phyloP scores from a whole-genome alignment of 495 filamentous ascomycete species.

The Penicillium herquei region DNA sequence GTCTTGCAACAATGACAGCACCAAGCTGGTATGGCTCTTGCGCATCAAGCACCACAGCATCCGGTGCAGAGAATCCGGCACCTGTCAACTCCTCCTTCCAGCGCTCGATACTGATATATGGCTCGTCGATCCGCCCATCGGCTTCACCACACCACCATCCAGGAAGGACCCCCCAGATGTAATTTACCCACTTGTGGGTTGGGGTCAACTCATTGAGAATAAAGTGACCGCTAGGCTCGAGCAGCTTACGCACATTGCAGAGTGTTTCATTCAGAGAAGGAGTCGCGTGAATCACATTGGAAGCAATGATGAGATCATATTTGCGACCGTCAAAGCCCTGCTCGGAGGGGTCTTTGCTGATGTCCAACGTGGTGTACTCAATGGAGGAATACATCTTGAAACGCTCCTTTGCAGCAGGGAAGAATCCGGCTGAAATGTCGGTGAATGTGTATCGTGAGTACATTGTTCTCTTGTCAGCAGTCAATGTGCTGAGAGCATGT shows the following conservation, averaged over 20 bases:
- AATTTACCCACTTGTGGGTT: constrained; percentile 4
- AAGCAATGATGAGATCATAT: constrained; percentile 55
- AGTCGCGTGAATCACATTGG: constrained; percentile 55
- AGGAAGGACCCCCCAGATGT: constrained; percentile 22
- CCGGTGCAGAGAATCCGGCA: constrained; percentile 32
- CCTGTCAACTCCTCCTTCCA: constrained; percentile 31
- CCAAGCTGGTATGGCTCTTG: constrained; percentile 31
- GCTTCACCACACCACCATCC: constrained; percentile 41
- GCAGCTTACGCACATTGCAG: constrained; percentile 33
- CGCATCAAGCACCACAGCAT: constrained; percentile 29
- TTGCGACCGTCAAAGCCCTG: constrained; percentile 45
- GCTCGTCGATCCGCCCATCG: constrained; percentile 23
- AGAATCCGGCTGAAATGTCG: constrained; percentile 49
- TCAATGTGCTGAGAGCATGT: constrained; percentile 29
- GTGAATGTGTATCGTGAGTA: constrained; percentile 35
- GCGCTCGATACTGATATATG: constrained; percentile 22
- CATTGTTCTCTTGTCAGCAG: background rate
- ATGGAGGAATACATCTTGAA: constrained; percentile 14
- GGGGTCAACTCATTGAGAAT: constrained; percentile 24
- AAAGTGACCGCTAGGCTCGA: constrained; percentile 22
- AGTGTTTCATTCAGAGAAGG: constrained; percentile 35
- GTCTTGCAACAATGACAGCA: constrained; percentile 30
- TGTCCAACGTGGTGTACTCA: constrained; percentile 27
- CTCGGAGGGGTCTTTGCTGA: constrained; percentile 41
- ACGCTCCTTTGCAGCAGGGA: constrained; percentile 19